phyloP scores from a whole-genome alignment of 495 filamentous ascomycete species.

The Daldinia grandis region DNA sequence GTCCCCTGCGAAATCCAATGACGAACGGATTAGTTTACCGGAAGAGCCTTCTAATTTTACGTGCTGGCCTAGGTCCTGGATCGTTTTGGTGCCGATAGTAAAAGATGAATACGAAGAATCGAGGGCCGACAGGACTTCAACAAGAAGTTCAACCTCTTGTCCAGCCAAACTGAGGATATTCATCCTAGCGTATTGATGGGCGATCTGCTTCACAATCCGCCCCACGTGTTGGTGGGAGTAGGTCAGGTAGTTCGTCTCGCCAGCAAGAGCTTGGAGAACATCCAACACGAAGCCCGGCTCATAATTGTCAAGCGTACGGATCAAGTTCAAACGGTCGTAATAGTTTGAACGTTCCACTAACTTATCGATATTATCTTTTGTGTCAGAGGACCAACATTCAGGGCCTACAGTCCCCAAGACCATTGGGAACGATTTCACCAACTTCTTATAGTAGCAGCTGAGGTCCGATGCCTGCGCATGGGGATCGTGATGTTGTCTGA shows the following conservation, averaged over 20 bases:
- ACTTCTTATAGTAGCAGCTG: conserved; percentile 1
- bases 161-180: conserved; percentile 52
- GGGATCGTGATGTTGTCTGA: neutral
- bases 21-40: conserved; percentile 2
- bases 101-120: conserved; percentile 47
- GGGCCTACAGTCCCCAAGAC: conserved; percentile 10
- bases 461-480: neutral
- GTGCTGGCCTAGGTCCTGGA: conserved; percentile 31
- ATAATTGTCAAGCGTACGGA: conserved; percentile 40
- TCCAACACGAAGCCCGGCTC: conserved; percentile 40
- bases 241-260: conserved; percentile 44
- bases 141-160: conserved; percentile 40
- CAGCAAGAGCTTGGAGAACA: conserved; percentile 38
- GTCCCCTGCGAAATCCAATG: conserved; percentile 41
- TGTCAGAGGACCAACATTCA: conserved; percentile 47
- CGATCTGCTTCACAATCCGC: conserved; percentile 50
- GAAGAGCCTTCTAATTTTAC: conserved; percentile 26
- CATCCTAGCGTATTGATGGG: conserved; percentile 54
- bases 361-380: conserved; percentile 37
- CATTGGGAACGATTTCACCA: conserved; percentile 12
- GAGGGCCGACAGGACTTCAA: conserved; percentile 46
- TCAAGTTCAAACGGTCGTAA: conserved; percentile 39
- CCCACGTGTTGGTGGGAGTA: conserved; percentile 48
- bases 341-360: conserved; percentile 49
- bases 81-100: conserved; percentile 31